Evolutionary conservation across 495 filamentous ascomycete genomes (phyloP), one percentile per base, ranked within the genome.

Genomic region (Talaromyces ruber): DNA sequence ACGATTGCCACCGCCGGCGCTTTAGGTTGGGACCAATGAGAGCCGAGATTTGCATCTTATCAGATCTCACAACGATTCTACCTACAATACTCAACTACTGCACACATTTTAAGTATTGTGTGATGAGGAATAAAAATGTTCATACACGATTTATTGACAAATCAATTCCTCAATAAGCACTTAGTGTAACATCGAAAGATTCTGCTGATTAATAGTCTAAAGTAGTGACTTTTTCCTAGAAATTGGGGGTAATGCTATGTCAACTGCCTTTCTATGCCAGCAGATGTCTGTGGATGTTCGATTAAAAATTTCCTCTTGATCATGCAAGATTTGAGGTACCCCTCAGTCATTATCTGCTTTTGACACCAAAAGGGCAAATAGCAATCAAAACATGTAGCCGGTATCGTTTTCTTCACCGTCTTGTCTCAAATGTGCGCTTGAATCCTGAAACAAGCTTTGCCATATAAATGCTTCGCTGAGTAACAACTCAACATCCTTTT

Each of bases 401-500:
- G 16, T 30, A n/a, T 37, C 21, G 22, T 14, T 52, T 21, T 30
- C 26, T 51, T 60, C 74, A 58, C 72, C 76, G 39, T 81, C 72
- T 58, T 77, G 74, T 61, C 85, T 82, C 64, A 97, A 74, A 75
- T 97, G 92, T 57, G 92, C 92, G 58, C 88, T 85, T 24, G 89
- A 93, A 30, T 92, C 91, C 65, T 91, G 88, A 71, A 96, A 96
- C 22, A 97, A 78, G 64, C 88, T 93, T 75, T 96, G 90, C 92
- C 92, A 97, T 64, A 97, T 96, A 68, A 90, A 97, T 5, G 92
- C 92, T 76, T 98, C 94, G 71, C 92, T 96, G 53, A 98, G 79
- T 59, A 98, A 78, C 30, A 98, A 84, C 73, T 97, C 94, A 64
- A 98, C 93, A 64, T 98, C 94, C 76, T 98, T 96, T 72, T 96